A percentile compares a stretch with the other conserved stretches of the same genome.
phyloP scores from a whole-genome alignment of 1,284 basidiomycete species.

The Stygiomarasmius scandens region DNA sequence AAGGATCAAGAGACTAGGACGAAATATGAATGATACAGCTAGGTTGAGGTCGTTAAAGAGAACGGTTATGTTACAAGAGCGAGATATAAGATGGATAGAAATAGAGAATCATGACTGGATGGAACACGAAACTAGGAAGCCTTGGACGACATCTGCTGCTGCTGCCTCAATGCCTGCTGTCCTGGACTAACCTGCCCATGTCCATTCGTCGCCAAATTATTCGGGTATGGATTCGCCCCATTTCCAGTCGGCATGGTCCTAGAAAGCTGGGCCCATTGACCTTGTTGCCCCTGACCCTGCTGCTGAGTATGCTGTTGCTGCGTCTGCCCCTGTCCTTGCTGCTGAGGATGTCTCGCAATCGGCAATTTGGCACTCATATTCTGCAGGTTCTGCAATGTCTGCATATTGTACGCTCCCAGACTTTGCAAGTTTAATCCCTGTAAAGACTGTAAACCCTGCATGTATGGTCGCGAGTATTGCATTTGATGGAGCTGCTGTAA shows the following conservation, averaged over 20 bases:
- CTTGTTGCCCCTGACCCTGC: not conserved
- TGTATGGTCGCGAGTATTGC: too few relatives aligned
- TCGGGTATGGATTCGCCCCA: too few relatives aligned
- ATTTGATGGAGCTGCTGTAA: not conserved
- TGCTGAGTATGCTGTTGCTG: not conserved
- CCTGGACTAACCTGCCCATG: too few relatives aligned
- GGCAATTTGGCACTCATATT: not conserved
- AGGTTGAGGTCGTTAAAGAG: too few relatives aligned
- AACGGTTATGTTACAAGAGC: too few relatives aligned
- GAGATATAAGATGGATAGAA: too few relatives aligned
- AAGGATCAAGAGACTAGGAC: too few relatives aligned
- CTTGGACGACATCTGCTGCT: too few relatives aligned
- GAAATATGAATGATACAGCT: too few relatives aligned
- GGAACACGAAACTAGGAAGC: not conserved
- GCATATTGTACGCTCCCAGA: not conserved
- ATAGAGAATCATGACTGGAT: not conserved
- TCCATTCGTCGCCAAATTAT: too few relatives aligned
- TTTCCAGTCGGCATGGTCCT: too few relatives aligned
- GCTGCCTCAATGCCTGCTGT: too few relatives aligned
- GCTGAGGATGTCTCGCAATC: not conserved
- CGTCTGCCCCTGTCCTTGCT: not conserved
- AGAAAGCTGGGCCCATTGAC: not conserved
- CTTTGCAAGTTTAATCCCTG: not conserved
- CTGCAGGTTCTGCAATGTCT: not conserved
- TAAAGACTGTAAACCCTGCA: not conserved